Base-by-base conservation (phyloP, 108 stramenopile species). In the Cylindrotheca closterium region DNA sequence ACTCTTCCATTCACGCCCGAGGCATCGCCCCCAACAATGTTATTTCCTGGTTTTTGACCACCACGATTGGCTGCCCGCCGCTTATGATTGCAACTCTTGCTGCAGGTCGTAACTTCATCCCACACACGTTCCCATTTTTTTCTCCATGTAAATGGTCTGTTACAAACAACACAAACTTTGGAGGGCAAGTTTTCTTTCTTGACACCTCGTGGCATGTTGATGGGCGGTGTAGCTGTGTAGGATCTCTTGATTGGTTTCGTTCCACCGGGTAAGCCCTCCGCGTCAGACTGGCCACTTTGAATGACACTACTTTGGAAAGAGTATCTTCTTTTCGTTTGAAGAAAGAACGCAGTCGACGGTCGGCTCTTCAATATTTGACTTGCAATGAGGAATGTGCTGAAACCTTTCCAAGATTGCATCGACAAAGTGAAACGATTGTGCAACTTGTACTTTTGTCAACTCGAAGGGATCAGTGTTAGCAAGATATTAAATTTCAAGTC, bases 121-220 rank as follows among this genome's bases (percentile, higher is more conserved):
- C 93, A 94, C 47, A 69, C 71, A 52, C 78, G 50, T 58, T 94
- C 93, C 93, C 93, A 94, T 70, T 94, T 94, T 64, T 94, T 94
- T 17, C 93, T 66, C 87, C 91, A 88, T 24, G 75, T 85, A 62
- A 87, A 92, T 2, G 87, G 85, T 42, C 89, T 55, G 18, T 68
- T 19, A 65, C 90, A 92, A 0, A 70, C 60, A 15, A 87, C 80
- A 59, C 90, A 91, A 10, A 77, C 51, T 60, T 91, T 91, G 30
- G 65, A 47, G 5, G 90, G 90, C 0, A 91, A 66, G 55, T 91
- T 74, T 37, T 83, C 71, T 65, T 89, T 89, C 28, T 55, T 55
- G 27, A 55, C 55, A 15, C 55, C 55, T 26, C 55, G 55, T 5
- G 28, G 55, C 55, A 55, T 30, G 12, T 55, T 28, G 55, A 28